Conservation (phyloP, 2,329 filamentous ascomycete genomes). For the Calonectria naviculata region DNA sequence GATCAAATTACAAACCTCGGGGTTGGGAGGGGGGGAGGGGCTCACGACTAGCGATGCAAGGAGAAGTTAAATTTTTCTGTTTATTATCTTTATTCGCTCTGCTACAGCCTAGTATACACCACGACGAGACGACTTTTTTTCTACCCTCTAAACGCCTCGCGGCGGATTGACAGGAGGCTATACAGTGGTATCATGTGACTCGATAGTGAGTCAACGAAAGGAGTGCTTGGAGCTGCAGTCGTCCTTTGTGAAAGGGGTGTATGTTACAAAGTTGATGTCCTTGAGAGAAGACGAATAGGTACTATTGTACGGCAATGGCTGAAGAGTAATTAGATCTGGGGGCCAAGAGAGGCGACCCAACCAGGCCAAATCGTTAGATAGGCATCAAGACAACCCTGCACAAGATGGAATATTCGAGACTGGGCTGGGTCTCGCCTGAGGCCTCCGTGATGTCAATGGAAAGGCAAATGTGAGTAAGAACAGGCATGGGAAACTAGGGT, state of each 20-base stretch:
- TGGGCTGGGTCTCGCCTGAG: slow-evolving; percentile 25
- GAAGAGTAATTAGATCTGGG: slow-evolving; percentile 20
- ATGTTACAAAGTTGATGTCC: slow-evolving; percentile 35
- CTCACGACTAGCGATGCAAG: slow-evolving; percentile 20
- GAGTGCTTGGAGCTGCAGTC: slow-evolving; percentile 23
- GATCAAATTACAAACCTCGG: slow-evolving; percentile 26
- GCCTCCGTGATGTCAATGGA: slow-evolving; percentile 31
- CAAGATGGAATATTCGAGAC: slow-evolving; percentile 36
- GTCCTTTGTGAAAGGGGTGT: slow-evolving; percentile 30
- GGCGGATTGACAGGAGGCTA: slow-evolving; percentile 28
- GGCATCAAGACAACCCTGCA: slow-evolving; percentile 35
- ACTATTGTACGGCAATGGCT: slow-evolving; percentile 8
- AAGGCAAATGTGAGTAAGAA: slow-evolving; percentile 16
- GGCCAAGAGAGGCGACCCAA: slow-evolving; percentile 22
- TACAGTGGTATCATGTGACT: slow-evolving; percentile 27
- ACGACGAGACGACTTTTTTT: slow-evolving; percentile 30
- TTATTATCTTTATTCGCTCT: slow-evolving; percentile 29
- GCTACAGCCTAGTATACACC: slow-evolving; percentile 28
- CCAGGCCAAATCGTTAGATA: slow-evolving; percentile 27
- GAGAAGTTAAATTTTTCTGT: slow-evolving; percentile 18
- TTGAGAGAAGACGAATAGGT: slow-evolving; percentile 22
- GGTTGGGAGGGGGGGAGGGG: slow-evolving; percentile 19
- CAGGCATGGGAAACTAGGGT: slow-evolving; percentile 7
- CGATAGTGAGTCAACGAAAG: slow-evolving; percentile 25
- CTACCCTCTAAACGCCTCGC: slow-evolving; percentile 24